Evolutionary conservation across 1,284 basidiomycete species (phyloP).

Genomic region (Ceratobasidium sp.): DNA sequence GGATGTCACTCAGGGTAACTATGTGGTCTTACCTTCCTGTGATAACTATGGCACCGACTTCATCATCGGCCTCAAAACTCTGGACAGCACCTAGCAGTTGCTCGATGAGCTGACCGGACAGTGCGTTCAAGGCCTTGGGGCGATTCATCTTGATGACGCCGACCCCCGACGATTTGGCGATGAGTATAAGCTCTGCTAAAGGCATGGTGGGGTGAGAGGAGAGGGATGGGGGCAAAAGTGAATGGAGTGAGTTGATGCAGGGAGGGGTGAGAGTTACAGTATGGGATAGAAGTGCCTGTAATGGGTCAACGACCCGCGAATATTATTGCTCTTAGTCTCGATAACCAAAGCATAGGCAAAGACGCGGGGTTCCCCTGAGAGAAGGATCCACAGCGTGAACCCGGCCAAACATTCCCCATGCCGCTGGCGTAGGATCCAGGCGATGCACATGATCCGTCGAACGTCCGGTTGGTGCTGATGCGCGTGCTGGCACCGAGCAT

Average conservation of each 20-base stretch:
- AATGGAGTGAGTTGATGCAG: neutral
- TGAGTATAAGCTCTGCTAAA: conserved; percentile 21
- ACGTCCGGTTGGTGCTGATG: neutral
- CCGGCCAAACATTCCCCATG: conserved; percentile 2
- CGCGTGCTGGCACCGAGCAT: neutral
- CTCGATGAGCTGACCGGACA: conserved; percentile 35
- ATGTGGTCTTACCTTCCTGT: conserved; percentile 18
- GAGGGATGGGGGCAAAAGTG: neutral
- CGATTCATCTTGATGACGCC: conserved; percentile 36
- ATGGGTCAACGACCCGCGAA: neutral
- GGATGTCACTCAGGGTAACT: neutral
- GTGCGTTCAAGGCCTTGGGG: conserved; percentile 39
- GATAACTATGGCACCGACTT: conserved; percentile 40
- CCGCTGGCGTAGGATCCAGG: conserved; percentile 7
- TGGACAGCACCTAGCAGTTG: conserved; percentile 32
- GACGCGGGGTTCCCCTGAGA: no score
- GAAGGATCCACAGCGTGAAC: neutral
- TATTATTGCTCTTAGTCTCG: neutral
- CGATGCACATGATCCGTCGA: conserved; percentile 35
- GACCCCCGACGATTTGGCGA: conserved; percentile 21
- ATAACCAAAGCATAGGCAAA: conserved; percentile 10
- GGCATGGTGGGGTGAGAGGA: conserved; percentile 22
- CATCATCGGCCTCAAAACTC: conserved; percentile 34
- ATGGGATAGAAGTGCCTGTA: no score
- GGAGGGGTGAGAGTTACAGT: neutral